Evolutionary conservation across 495 filamentous ascomycete genomes (phyloP).

Genomic region (Bryoglossum gracile): DNA sequence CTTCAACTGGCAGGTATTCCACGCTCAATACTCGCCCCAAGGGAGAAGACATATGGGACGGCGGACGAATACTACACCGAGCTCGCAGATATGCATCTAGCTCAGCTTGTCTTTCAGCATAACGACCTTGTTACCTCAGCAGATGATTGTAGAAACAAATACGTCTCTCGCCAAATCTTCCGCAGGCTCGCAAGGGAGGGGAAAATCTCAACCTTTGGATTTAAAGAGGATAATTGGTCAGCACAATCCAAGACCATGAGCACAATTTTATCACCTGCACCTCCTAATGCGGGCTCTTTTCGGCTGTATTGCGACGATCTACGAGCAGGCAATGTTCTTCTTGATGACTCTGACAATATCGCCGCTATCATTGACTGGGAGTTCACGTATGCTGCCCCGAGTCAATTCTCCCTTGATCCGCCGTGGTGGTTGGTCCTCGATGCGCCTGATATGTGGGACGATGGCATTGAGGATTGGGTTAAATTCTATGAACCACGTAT

Average conservation of each 20-base stretch:
- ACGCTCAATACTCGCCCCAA: slow-evolving; percentile 20
- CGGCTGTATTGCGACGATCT: slow-evolving; percentile 26
- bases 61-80: slow-evolving; percentile 34
- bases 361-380: slow-evolving; percentile 31
- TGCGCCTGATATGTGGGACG: slow-evolving; percentile 30
- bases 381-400: slow-evolving; percentile 36
- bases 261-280: not conserved
- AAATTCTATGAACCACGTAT: slow-evolving; percentile 22
- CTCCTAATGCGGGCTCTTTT: not conserved
- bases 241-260: slow-evolving; percentile 8
- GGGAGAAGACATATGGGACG: slow-evolving; percentile 28
- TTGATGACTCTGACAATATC: slow-evolving; percentile 14
- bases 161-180: slow-evolving; percentile 32
- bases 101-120: slow-evolving; percentile 34
- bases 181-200: slow-evolving; percentile 27
- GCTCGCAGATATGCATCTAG: slow-evolving; percentile 35
- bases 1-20: slow-evolving; percentile 23
- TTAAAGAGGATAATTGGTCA: slow-evolving; percentile 29
- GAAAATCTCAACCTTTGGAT: slow-evolving; percentile 24
- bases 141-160: slow-evolving; percentile 31
- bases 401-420: slow-evolving; percentile 33
- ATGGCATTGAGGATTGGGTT: slow-evolving; percentile 26
- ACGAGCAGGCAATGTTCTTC: slow-evolving; percentile 23
- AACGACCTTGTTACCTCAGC: slow-evolving; percentile 32
- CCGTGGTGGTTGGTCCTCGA: slow-evolving; percentile 40